phyloP scores from a whole-genome alignment of 495 filamentous ascomycete genomes.

The Lepraria neglecta region DNA sequence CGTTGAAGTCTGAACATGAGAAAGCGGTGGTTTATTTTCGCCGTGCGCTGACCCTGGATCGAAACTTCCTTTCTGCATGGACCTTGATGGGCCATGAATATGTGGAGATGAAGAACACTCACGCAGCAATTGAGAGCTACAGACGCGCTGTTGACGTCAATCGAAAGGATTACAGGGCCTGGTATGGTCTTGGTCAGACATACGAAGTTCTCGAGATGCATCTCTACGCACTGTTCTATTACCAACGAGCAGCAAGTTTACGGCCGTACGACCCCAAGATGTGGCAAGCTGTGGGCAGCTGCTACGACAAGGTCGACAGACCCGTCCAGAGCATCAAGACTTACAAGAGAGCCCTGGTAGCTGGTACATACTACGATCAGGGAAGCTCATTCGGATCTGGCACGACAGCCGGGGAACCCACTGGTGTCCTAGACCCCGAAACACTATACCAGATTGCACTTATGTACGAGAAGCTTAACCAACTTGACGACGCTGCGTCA shows the following conservation, averaged over 20 bases:
- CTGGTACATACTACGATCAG: conserved; percentile 69
- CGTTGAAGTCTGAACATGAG: conserved; percentile 85
- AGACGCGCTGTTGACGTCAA: conserved; percentile 94
- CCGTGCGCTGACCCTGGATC: conserved; percentile 88
- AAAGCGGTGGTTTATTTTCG: conserved; percentile 98
- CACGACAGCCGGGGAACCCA: conserved; percentile 24
- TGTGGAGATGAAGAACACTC: conserved; percentile 98
- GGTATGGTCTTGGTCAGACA: conserved; percentile 95
- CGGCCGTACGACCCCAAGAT: conserved; percentile 93
- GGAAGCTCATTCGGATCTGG: conserved; percentile 34
- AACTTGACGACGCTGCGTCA: conserved; percentile 69
- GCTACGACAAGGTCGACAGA: conserved; percentile 79
- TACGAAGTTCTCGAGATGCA: conserved; percentile 99
- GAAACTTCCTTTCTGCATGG: conserved; percentile 89
- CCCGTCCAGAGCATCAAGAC: conserved; percentile 85
- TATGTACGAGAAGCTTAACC: conserved; percentile 74
- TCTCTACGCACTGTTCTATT: conserved; percentile 93
- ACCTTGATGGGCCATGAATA: conserved; percentile 99
- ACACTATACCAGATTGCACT: conserved; percentile 82
- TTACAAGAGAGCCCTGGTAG: conserved; percentile 81
- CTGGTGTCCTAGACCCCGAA: conserved; percentile 74
- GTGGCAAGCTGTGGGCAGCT: conserved; percentile 94
- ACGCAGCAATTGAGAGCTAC: conserved; percentile 96
- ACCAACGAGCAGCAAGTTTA: conserved; percentile 86
- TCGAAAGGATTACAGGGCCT: conserved; percentile 92